Base-by-base conservation (phyloP, 2,329 filamentous ascomycete species). In the Teratosphaeriaceae sp. region DNA sequence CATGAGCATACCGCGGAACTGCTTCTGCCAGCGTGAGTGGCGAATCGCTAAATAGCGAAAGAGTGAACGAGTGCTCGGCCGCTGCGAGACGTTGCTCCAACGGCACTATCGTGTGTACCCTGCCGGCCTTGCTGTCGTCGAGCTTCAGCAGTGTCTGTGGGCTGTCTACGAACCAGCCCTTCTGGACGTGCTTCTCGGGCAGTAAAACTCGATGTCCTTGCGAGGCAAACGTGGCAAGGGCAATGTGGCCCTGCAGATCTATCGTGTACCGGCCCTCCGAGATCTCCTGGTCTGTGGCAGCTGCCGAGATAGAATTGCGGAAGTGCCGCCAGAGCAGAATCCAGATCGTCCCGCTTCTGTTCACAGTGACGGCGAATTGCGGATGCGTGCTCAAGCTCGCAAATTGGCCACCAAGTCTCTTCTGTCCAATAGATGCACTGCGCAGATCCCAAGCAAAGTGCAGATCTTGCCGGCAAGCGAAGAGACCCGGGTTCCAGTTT, bases 401-500 rank as follows among this genome's bases (percentile, higher is more conserved):
- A 0, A 80, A 80, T 43, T 85, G 84, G 40, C 79, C 73, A 2
- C 71, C 31, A n/a, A 47, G 42, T 38, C 47, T 53, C 15, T 35
- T 35, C 8, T 38, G 15, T 65, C 61, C 22, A 61, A 62, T 16
- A 53, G 29, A 52, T 59, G n/a, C 21, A 9, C 48, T 42, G 0
- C 67, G 63, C n/a, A 82, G 61, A 46, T 82, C 74, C 92, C 92
- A 98, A 2, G 75, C 74, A 58, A 97, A 94, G 65, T 98, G 92
- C 43, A 89, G 80, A 56, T 98, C 89, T 62, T 95, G 83, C 7
- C 89, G 81, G 59, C 85, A 70, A 1, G 71, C 71, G 65, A 98
- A 98, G 1, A 95, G 71, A 0, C 77, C 75, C 0, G 92, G 89
- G 52, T 95, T 96, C 92, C 92, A 98, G 65, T 97, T 98, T 42